Evolutionary conservation across 176 grass and related monocot genomes (phyloP).

Genomic region (Paspalum vaginatum): DNA sequence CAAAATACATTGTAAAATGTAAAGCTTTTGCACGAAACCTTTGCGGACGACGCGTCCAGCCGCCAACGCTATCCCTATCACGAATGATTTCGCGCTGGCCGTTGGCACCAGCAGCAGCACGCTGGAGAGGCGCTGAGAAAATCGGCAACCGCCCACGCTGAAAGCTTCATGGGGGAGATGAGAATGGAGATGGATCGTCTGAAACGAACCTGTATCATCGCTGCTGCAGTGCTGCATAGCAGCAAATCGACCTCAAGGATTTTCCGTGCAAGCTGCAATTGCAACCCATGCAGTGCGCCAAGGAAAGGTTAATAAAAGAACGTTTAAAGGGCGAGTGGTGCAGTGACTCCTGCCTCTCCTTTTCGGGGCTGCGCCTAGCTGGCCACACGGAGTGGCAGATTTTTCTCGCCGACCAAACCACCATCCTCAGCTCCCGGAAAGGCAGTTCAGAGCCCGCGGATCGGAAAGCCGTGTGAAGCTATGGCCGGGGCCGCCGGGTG

Average conservation of each 20-base stretch:
- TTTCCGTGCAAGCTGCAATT: constrained; percentile 13
- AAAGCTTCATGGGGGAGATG: too few species aligned
- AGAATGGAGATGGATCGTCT: too few species aligned
- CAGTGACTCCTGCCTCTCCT: constrained; percentile 11
- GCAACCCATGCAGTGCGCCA: not conserved
- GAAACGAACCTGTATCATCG: not conserved
- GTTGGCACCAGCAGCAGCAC: not conserved
- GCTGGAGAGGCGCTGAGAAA: not conserved
- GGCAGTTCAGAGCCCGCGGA: not conserved
- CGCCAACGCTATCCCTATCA: constrained; percentile 12
- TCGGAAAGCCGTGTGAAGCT: constrained; percentile 4
- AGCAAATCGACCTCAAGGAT: too few species aligned
- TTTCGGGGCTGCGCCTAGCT: constrained; percentile 29
- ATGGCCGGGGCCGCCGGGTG: not conserved
- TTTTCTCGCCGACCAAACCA: constrained; percentile 30
- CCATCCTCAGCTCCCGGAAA: constrained; percentile 11
- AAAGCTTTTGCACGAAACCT: not conserved
- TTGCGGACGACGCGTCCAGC: constrained; percentile 19
- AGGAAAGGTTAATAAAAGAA: too few species aligned
- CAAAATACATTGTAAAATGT: too few species aligned
- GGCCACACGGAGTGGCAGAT: constrained; percentile 33
- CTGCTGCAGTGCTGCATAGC: too few species aligned
- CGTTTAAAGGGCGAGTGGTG: not conserved
- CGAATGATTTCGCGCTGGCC: not conserved
- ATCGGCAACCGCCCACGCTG: not conserved